Evolutionary conservation across 805 yeast genomes (phyloP).

Genomic region (Wickerhamiella siamensis): DNA sequence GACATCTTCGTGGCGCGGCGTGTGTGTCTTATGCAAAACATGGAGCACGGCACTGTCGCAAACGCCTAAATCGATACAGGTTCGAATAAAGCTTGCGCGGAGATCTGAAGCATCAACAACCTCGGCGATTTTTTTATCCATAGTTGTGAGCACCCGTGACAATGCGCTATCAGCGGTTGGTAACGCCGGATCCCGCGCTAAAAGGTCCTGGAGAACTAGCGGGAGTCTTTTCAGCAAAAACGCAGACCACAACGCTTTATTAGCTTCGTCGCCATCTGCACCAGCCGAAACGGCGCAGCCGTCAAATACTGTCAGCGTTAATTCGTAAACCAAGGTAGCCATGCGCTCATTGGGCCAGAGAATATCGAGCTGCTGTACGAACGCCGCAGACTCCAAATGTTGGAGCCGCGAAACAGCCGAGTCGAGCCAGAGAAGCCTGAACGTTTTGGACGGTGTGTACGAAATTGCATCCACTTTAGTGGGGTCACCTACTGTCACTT

Average conservation of each 20-base stretch:
- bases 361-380: conserved; percentile 12
- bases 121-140: conserved; percentile 17
- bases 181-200: conserved; percentile 22
- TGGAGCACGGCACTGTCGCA: conserved; percentile 18
- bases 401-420: conserved; percentile 9
- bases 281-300: conserved; percentile 28
- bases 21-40: conserved; percentile 12
- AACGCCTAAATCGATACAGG: conserved; percentile 15
- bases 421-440: conserved; percentile 18
- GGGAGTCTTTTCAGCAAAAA: conserved; percentile 37
- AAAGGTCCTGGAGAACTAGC: conserved; percentile 27
- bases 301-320: conserved; percentile 33
- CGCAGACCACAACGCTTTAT: conserved; percentile 30
- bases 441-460: conserved; percentile 7
- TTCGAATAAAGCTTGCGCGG: conserved; percentile 11
- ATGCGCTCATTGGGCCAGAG: conserved; percentile 19
- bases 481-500: neutral
- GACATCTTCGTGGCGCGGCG: conserved; percentile 7
- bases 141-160: conserved; percentile 16
- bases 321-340: conserved; percentile 24
- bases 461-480: neutral
- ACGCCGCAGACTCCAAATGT: conserved; percentile 6
- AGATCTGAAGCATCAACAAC: conserved; percentile 11
- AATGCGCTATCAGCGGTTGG: conserved; percentile 25
- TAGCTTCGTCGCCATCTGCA: conserved; percentile 19